Percentiles rank a stretch among this genome's conserved stretches.
Evolutionary conservation across 2,329 filamentous ascomycete genomes (phyloP).

Genomic region (Xylariomycetidae sp.): DNA sequence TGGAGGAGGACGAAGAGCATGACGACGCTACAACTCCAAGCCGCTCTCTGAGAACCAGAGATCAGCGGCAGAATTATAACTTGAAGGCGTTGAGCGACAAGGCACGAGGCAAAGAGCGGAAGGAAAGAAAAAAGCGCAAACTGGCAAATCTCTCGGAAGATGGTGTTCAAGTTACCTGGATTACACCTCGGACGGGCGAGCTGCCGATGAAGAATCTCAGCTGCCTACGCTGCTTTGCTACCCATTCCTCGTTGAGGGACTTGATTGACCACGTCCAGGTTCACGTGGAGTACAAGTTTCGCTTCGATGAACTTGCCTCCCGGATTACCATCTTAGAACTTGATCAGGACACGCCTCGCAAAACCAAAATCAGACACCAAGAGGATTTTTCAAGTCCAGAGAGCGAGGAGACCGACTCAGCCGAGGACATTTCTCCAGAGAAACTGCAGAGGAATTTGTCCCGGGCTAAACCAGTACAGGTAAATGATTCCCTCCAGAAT

Average conservation of each 20-base stretch:
- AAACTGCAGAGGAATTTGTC: slow-evolving; percentile 13
- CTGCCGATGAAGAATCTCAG: slow-evolving; percentile 43
- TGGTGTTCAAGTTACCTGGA: slow-evolving; percentile 37
- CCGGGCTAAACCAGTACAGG: slow-evolving; percentile 15
- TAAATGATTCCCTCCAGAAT: no score
- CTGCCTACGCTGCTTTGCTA: slow-evolving; percentile 47
- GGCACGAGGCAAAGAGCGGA: slow-evolving; percentile 46
- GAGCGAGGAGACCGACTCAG: slow-evolving; percentile 20
- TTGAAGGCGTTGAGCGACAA: slow-evolving; percentile 55
- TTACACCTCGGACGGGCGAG: slow-evolving; percentile 40
- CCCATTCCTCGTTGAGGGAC: slow-evolving; percentile 42
- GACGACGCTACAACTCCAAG: slow-evolving; percentile 48
- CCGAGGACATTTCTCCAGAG: slow-evolving; percentile 18
- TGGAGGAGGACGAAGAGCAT: slow-evolving; percentile 36
- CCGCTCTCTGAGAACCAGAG: slow-evolving; percentile 45
- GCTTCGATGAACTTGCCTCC: slow-evolving; percentile 28
- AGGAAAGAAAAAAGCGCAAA: slow-evolving; percentile 36
- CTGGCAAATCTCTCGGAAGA: slow-evolving; percentile 20
- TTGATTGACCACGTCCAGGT: slow-evolving; percentile 45
- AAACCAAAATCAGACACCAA: slow-evolving; percentile 13
- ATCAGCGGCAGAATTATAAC: slow-evolving; percentile 53
- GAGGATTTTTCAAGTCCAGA: slow-evolving; percentile 19
- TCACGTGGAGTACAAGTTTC: slow-evolving; percentile 41
- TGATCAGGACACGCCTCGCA: slow-evolving; percentile 20
- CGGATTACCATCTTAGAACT: slow-evolving; percentile 22